These are phyloP conservation scores for Amniculicola lignicola DNA, from an alignment of 495 filamentous ascomycete genomes.

Conservation along the genomic window DNA sequence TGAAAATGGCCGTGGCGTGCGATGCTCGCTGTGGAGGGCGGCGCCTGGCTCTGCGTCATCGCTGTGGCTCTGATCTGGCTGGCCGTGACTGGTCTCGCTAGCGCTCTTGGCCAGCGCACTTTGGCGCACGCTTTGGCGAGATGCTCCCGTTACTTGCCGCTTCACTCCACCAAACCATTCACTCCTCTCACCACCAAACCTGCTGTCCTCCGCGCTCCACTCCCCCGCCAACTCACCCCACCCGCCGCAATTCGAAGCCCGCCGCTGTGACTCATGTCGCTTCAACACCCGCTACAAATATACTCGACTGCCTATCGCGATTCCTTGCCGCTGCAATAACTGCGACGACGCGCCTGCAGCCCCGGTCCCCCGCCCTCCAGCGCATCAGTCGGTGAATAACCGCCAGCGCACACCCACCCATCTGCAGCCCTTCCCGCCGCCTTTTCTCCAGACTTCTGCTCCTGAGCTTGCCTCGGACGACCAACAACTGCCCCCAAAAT, in stretches of 20 bases:
- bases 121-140: too few relatives aligned
- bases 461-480: not conserved
- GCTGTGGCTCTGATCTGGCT: too few relatives aligned
- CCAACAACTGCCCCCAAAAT: constrained; percentile 46
- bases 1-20: too few relatives aligned
- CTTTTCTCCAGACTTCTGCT: not conserved
- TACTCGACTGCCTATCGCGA: constrained; percentile 25
- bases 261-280: constrained; percentile 28
- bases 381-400: constrained; percentile 16
- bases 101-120: too few relatives aligned
- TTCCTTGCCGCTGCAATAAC: constrained; percentile 27
- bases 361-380: constrained; percentile 1
- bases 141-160: too few relatives aligned
- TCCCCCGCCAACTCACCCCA: not conserved
- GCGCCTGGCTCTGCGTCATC: too few relatives aligned
- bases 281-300: constrained; percentile 14
- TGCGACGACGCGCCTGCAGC: not conserved
- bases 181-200: too few relatives aligned
- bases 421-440: constrained; percentile 17
- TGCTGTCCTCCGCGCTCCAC: not conserved
- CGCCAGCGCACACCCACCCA: constrained; percentile 28
- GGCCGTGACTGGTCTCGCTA: too few relatives aligned
- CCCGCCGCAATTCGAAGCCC: not conserved
- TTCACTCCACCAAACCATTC: too few relatives aligned
- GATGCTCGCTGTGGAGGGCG: too few relatives aligned